Evolutionary conservation across 805 yeast genomes (phyloP), one percentile per base, ranked within the genome.

Genomic region (Candida chilensis): DNA sequence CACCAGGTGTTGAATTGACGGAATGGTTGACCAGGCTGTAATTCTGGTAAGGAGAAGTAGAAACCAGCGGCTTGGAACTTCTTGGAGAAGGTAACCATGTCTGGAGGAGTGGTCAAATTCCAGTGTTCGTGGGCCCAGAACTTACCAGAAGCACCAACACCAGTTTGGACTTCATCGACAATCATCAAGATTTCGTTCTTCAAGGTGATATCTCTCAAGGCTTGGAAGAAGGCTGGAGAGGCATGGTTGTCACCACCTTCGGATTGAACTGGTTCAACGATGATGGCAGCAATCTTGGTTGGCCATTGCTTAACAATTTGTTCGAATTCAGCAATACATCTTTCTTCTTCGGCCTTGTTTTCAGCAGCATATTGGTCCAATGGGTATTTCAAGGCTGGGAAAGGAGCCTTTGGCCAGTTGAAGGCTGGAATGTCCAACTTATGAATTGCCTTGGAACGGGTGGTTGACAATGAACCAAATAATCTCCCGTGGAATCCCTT

Each of bases 201-300:
- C 40, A 64, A 50, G 19, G 84, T 75, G 33, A 78, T 44, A 26
- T 68, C 73, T 56, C 85, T 67, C 38, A 78, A 53, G 11, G 73
- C 67, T 52, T 78, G 82, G 63, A 74, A 74, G 50, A 74, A 78
- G 31, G 52, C 62, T 15, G 71, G 52, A 10, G 79, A 64, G 1
- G 78, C 84, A 42, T 78, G 85, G 59, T 78, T 78, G 50, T 78
- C 85, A 47, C 85, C 85, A 47, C 84, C 85, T 59, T 78, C 85
- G 5, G 83, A 68, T 54, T 78, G 85, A 37, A 78, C 76, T 7
- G 78, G 78, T 49, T 71, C 78, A 19, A 69, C 59, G 22, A 71
- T 66, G 19, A 64, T 52, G 30, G 74, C 78, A 9, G 78, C 78
- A 33, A 71, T 57, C 27, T 59, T 53, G 28, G 52, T 50, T 18